Base-by-base conservation (phyloP, 345 rosid genomes). In the Salix koriyanagi region DNA sequence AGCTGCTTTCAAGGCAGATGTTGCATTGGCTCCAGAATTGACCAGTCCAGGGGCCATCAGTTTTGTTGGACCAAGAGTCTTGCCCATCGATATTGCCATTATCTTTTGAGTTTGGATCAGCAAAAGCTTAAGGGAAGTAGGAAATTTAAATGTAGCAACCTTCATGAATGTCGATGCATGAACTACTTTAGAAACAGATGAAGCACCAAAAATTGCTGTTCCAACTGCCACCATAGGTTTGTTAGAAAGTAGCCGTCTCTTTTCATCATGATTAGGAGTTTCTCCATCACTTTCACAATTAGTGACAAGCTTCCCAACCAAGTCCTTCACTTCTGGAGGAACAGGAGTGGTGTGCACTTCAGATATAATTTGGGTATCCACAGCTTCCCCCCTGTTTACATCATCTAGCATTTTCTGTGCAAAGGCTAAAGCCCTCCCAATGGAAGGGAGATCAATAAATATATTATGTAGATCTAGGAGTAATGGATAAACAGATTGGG, bases 141-240 rank as follows among this genome's bases (percentile, higher is more conserved):
- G 95, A 39, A 82, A 77, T 73, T 95, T 93, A 34, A 79, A 84
- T 48, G 94, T 86, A 64, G 82, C 46, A 62, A 84, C 76, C 88
- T 96, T 96, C 34, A 32, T 32, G 34, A 32, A 32, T 32, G 96
- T 89, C 62, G 99, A 96, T 73, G 88, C 90, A 36, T 93, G 87
- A 70, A 90, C 84, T 65, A 81, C 89, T 83, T 96, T 93, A 39
- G 96, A 81, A 67, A 96, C 71, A 42, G 97, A 93, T 52, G 99
- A 90, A 75, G 87, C 93, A 71, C 98, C 96, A 73, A 93, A 74
- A 65, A 89, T 84, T 39, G 97, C 95, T 14, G 98, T 97, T 79
- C 99, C 94, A 75, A 93, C 91, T 37, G 98, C 96, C 65, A 92
- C 89, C 70, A 91, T 85, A 11, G 98, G 89, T 74, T 90, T 93